Evolutionary conservation across 192 early-diverging fungal genomes (phyloP), one percentile per base, ranked within the genome.

Genomic region (Rhizoclosmatium globosum): DNA sequence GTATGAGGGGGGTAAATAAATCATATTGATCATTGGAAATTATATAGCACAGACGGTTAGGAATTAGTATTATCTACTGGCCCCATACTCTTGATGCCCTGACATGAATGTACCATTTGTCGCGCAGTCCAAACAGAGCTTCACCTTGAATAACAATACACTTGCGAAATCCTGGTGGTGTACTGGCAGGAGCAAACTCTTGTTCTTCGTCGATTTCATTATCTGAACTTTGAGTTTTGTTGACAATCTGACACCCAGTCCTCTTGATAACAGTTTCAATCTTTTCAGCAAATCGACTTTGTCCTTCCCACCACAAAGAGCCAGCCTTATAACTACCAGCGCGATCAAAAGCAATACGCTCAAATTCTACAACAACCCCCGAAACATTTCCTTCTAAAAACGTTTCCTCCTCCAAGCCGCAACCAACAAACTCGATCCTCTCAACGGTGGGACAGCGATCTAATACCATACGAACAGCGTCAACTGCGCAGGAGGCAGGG

Each of bases 391-490:
- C 39, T 69, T 79, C 78, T 70, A 79, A 65, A 43, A 79, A 72
- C 78, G 47, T 43, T 39, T 71, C 61, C 47, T 74, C 78, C 31
- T 65, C 78, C 4, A 17, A 41, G 15, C 78, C 60, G 41, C 69
- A 71, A 9, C 78, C 78, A 7, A 79, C 78, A 72, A 79, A 79
- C 62, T 79, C 78, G 23, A 79, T 70, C 17, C 78, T 4, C 47
- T 79, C 78, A 17, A 79, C 78, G n/a, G 56, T 50, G 3, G 78
- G 78, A 46, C 68, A 71, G 7, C 78, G 56, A 23, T 79, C 78
- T 44, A 72, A 41, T 19, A 79, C 71, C 78, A 79, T 79, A 4
- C 78, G 69, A 17, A 79, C 70, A 7, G 78, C 78, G 48, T 79
- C 78, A 2, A 79, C 44, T 15, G 68, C 78, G 44, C 78, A 79